These are phyloP conservation scores for Kitagawia praeruptora DNA, from an alignment of 129 eudicot genomes.

Conservation along the genomic window DNA sequence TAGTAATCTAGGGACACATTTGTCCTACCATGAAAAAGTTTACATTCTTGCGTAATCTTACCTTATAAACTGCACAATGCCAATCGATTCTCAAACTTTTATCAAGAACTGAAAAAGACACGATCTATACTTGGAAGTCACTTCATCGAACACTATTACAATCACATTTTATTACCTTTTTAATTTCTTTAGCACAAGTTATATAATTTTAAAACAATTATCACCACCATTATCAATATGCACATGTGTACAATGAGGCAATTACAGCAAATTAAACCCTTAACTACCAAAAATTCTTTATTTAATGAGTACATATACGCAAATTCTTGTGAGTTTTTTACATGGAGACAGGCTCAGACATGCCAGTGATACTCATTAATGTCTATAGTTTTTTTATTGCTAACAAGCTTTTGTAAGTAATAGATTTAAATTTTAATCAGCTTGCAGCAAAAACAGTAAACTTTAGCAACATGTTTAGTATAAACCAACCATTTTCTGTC, in stretches of 20 bases:
- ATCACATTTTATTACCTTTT: background rate
- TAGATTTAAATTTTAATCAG: background rate
- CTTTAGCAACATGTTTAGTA: too few relatives aligned
- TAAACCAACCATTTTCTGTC: background rate
- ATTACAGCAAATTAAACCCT: too few relatives aligned
- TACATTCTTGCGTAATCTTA: too few relatives aligned
- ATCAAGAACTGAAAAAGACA: background rate
- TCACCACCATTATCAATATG: too few relatives aligned
- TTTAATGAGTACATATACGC: background rate
- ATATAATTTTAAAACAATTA: too few relatives aligned
- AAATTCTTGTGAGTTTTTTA: background rate
- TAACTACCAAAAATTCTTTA: too few relatives aligned
- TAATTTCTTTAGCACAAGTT: background rate
- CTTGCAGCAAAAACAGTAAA: too few relatives aligned
- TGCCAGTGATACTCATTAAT: conserved; percentile 5
- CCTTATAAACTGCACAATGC: background rate
- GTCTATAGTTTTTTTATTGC: background rate
- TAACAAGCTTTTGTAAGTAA: background rate
- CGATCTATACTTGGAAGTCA: background rate
- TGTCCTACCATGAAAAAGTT: background rate
- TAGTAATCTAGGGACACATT: too few relatives aligned
- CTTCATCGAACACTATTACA: background rate
- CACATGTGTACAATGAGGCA: too few relatives aligned
- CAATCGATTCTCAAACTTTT: background rate
- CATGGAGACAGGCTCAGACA: background rate